These are phyloP conservation scores for Phylloporus rhodoxanthus DNA, from an alignment of 768 basidiomycete genomes.

Conservation along the genomic window DNA sequence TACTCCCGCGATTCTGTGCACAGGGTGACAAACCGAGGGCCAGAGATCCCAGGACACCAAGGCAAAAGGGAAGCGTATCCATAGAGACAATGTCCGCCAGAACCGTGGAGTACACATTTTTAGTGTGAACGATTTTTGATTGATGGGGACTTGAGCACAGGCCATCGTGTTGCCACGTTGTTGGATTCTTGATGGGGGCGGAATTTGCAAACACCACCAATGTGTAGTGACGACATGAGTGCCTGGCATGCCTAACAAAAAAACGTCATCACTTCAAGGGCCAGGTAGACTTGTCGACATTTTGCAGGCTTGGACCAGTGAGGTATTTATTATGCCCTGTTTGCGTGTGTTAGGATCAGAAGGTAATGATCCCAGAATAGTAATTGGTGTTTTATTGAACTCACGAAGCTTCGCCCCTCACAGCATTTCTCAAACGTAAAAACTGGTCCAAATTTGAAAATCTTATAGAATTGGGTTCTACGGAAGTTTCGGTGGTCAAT, in stretches of 20 bases:
- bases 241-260: constrained; percentile 4
- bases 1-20: constrained; percentile 2
- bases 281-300: background rate
- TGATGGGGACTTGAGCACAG: constrained; percentile 3
- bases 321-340: constrained; percentile 10
- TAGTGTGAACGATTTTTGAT: constrained; percentile 1
- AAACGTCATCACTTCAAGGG: background rate
- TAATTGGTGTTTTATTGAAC: background rate
- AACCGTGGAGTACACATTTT: background rate
- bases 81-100: background rate
- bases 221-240: constrained; percentile 15
- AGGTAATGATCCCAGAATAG: constrained; percentile 14
- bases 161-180: constrained; percentile 17
- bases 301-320: background rate
- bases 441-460: background rate
- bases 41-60: background rate
- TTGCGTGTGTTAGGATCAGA: constrained; percentile 29
- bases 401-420: background rate
- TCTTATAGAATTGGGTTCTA: background rate
- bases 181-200: constrained; percentile 12
- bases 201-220: constrained; percentile 5
- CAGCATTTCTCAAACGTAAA: background rate
- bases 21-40: background rate
- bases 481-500: background rate
- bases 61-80: background rate